phyloP scores from a whole-genome alignment of 1,139 yeast genomes.

The Kurtzmaniella natalensis region DNA sequence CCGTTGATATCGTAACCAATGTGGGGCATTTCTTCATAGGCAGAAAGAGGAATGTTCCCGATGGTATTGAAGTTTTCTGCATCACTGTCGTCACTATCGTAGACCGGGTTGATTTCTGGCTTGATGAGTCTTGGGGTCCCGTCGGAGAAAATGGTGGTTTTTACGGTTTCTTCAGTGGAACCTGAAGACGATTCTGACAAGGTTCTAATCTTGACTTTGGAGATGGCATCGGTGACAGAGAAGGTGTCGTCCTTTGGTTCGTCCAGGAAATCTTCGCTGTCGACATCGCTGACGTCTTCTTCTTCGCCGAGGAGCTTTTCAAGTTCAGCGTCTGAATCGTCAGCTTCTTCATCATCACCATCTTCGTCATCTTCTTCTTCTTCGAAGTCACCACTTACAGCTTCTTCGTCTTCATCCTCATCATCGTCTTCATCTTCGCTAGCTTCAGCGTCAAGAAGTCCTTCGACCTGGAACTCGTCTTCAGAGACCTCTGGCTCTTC shows the following conservation, averaged over 20 bases:
- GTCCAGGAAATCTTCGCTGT: slow-evolving; percentile 42
- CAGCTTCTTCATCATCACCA: slow-evolving; percentile 26
- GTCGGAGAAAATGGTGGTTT: slow-evolving; percentile 56
- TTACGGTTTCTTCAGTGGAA: slow-evolving; percentile 20
- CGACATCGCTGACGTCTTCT: slow-evolving; percentile 27
- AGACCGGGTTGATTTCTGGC: slow-evolving; percentile 89
- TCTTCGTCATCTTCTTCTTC: slow-evolving; percentile 22
- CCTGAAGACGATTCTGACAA: slow-evolving; percentile 23
- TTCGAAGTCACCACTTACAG: slow-evolving; percentile 25
- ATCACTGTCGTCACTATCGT: slow-evolving; percentile 92
- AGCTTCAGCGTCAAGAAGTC: slow-evolving; percentile 19
- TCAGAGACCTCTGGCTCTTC: slow-evolving; percentile 17
- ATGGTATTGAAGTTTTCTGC: slow-evolving; percentile 81
- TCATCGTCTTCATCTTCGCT: slow-evolving; percentile 15
- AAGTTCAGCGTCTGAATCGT: slow-evolving; percentile 60
- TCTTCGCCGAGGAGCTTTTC: slow-evolving; percentile 54
- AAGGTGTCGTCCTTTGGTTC: slow-evolving; percentile 46
- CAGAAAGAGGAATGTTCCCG: slow-evolving; percentile 88
- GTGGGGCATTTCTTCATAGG: slow-evolving; percentile 96
- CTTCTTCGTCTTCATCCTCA: slow-evolving; percentile 27
- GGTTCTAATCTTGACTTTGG: slow-evolving; percentile 50
- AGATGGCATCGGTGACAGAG: slow-evolving; percentile 52
- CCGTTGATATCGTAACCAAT: slow-evolving; percentile 97
- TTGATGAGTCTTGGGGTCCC: slow-evolving; percentile 71
- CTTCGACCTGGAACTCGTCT: slow-evolving; percentile 33